Percentiles rank a stretch among this genome's conserved stretches.
These are phyloP conservation scores for Citrus unshiu DNA, from an alignment of 345 rosid genomes.

Conservation along the genomic window DNA sequence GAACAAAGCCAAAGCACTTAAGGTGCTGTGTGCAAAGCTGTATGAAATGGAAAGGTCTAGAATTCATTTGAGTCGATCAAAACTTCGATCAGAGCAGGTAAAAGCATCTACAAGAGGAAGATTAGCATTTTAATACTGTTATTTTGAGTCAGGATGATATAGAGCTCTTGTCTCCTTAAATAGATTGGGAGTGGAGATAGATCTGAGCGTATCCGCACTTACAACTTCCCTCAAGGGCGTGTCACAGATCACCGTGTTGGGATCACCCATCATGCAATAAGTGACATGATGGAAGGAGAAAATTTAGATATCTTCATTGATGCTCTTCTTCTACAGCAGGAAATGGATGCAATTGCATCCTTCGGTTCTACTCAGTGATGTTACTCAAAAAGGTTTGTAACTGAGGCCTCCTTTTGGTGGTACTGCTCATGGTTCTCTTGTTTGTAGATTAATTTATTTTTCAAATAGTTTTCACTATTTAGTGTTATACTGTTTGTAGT, in stretches of 20 bases:
- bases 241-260: constrained; percentile 90
- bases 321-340: constrained; percentile 84
- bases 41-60: constrained; percentile 89
- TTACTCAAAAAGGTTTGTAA: background rate
- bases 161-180: constrained; percentile 15
- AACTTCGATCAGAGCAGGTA: constrained; percentile 89
- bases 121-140: background rate
- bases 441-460: background rate
- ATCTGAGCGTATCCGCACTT: constrained; percentile 86
- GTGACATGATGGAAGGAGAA: constrained; percentile 83
- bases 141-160: background rate
- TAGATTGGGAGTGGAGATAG: constrained; percentile 95
- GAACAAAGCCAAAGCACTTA: constrained; percentile 94
- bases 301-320: constrained; percentile 74
- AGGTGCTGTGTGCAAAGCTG: constrained; percentile 88
- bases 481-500: background rate
- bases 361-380: constrained; percentile 50
- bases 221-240: constrained; percentile 93
- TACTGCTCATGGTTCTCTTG: background rate
- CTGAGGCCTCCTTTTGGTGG: background rate
- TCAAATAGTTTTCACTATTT: background rate
- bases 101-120: background rate
- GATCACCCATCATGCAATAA: constrained; percentile 73
- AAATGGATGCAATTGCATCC: constrained; percentile 90
- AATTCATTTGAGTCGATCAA: constrained; percentile 61